Evolutionary conservation across 108 stramenopile species (phyloP).

Genomic region (Cyclotella baltica): DNA sequence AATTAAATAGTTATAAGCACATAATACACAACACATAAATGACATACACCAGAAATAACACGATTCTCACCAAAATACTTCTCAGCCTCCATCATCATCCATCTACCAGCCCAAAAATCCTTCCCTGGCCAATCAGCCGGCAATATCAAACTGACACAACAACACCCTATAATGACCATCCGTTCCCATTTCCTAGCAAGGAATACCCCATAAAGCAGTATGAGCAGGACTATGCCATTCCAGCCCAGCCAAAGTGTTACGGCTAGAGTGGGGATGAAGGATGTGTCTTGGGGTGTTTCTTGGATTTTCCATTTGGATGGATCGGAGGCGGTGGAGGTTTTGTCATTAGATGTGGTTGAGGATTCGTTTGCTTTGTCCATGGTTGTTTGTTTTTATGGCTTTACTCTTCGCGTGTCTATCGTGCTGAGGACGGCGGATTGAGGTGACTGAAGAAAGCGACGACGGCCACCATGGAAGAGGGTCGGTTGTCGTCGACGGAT

Average conservation of each 20-base stretch:
- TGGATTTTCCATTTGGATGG: slow-evolving; percentile 34
- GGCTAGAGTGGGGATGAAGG: slow-evolving; percentile 25
- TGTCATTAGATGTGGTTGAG: not conserved
- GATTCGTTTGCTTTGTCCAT: too few relatives aligned
- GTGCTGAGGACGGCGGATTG: too few relatives aligned
- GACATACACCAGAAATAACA: not conserved
- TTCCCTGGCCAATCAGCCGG: slow-evolving; percentile 52
- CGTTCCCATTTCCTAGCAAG: slow-evolving; percentile 35
- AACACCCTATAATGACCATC: slow-evolving; percentile 32
- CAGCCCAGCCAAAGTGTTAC: slow-evolving; percentile 36
- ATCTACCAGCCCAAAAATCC: slow-evolving; percentile 40
- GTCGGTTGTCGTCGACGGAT: too few relatives aligned
- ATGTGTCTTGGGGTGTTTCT: slow-evolving; percentile 32
- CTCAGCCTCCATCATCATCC: slow-evolving; percentile 59
- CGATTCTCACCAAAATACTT: slow-evolving; percentile 52
- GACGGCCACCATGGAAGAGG: too few relatives aligned
- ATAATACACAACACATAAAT: not conserved
- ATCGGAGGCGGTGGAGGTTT: not conserved
- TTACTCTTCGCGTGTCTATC: not conserved
- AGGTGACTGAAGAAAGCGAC: too few relatives aligned
- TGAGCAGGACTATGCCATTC: slow-evolving; percentile 40
- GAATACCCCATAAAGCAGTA: slow-evolving; percentile 36
- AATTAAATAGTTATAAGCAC: not conserved
- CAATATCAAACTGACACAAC: slow-evolving; percentile 25
- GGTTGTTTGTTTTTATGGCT: not conserved